phyloP scores from a whole-genome alignment of 345 rosid species.

The Rhizophora apiculata region DNA sequence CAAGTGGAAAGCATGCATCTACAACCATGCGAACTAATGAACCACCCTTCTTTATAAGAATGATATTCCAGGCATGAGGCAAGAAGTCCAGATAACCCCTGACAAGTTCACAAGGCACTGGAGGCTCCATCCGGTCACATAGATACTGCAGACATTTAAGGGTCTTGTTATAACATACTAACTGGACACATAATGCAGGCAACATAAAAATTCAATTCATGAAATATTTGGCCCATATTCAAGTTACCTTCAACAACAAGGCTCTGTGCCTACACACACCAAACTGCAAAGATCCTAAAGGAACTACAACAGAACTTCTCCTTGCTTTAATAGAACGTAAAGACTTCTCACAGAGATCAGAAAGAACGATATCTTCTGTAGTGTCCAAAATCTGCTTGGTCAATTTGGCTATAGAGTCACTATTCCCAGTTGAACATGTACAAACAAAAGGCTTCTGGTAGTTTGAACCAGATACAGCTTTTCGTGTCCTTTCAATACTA shows the following conservation, averaged over 20 bases:
- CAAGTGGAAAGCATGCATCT: constrained; percentile 89
- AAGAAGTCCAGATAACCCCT: constrained; percentile 91
- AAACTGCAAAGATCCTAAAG: constrained; percentile 75
- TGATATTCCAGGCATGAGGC: constrained; percentile 94
- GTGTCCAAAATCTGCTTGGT: constrained; percentile 31
- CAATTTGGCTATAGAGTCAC: constrained; percentile 34
- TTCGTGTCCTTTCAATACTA: constrained; percentile 62
- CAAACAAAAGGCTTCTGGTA: constrained; percentile 82
- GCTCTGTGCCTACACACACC: constrained; percentile 97
- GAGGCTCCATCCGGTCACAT: constrained; percentile 94
- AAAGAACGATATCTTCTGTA: constrained; percentile 49
- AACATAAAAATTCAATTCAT: constrained; percentile 4
- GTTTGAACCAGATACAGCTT: constrained; percentile 77
- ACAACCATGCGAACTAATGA: constrained; percentile 78
- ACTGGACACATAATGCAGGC: constrained; percentile 2
- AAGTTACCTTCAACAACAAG: constrained; percentile 76
- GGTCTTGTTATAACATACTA: constrained; percentile 18
- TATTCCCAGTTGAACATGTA: constrained; percentile 85
- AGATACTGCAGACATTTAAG: constrained; percentile 54
- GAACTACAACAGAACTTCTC: constrained; percentile 70
- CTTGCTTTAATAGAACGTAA: constrained; percentile 58
- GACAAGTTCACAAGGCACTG: constrained; percentile 93
- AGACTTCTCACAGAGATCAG: constrained; percentile 83
- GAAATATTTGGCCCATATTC: not conserved
- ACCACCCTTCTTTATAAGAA: constrained; percentile 59